phyloP scores from a whole-genome alignment of 108 stramenopile species.

The Cyclotella atomus region DNA sequence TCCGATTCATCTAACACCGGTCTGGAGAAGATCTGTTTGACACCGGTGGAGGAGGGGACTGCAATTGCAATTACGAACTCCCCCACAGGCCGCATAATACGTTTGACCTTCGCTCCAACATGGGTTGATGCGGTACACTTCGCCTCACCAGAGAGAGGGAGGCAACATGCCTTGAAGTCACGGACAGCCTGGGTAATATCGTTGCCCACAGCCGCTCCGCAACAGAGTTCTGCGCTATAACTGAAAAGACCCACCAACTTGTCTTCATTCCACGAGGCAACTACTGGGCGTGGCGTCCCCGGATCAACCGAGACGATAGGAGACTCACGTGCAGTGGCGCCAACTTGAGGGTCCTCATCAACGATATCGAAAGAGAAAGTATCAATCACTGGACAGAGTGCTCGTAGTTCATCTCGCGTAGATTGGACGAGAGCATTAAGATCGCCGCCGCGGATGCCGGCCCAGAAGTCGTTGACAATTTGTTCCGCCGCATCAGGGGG shows the following conservation, averaged over 20 bases:
- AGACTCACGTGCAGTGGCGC: neutral
- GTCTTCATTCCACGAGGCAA: slow-evolving; percentile 1
- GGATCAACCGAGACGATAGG: slow-evolving; percentile 3
- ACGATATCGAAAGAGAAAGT: slow-evolving; percentile 7
- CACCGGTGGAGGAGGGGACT: neutral
- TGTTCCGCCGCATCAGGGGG: too few species aligned
- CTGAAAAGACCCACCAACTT: neutral
- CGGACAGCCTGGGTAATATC: neutral
- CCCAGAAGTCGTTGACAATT: slow-evolving; percentile 2
- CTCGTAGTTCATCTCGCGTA: neutral
- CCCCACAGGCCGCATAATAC: neutral
- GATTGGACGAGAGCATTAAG: neutral
- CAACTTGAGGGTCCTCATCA: neutral
- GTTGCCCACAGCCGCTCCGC: neutral
- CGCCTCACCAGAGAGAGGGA: neutral
- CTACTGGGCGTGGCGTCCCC: slow-evolving; percentile 3
- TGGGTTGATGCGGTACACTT: neutral
- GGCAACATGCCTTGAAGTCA: neutral
- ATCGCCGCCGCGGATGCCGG: neutral
- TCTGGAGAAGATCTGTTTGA: neutral
- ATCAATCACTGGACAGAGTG: neutral
- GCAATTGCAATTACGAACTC: neutral
- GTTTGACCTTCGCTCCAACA: neutral
- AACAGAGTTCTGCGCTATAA: neutral
- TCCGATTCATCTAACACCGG: neutral